Base-by-base conservation (phyloP, 495 filamentous ascomycete genomes). In the Neurospora hispaniola region DNA sequence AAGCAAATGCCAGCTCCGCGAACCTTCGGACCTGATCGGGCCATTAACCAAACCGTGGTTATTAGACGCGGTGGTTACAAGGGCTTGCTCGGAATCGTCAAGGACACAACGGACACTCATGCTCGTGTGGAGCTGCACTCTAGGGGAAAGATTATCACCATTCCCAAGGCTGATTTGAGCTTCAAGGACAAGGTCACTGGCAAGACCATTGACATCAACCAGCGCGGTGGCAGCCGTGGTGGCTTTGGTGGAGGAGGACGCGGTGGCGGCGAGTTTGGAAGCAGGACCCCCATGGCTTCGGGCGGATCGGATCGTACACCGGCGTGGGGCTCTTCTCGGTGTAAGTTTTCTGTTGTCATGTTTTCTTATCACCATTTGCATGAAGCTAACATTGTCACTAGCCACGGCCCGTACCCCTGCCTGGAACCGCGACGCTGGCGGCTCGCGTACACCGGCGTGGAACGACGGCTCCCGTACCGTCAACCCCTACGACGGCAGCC, bases 51-150 rank as follows among this genome's bases (percentile, higher is more conserved):
- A 82, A 98, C 94, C 1, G 93, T 98, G 43, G 92, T 88, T 40
- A 90, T 98, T 73, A 85, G 89, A 68, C 91, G 88, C 76, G 96
- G 96, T 11, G 89, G 89, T 1, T 92, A 94, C 82, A 99, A 99
- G 82, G 96, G 95, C 70, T 84, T 97, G 16, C 86, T 99, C 69
- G 96, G 96, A 75, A 97, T 97, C 72, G 93, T 99, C 75, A 97
- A 96, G 77, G 94, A 98, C 78, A 89, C 96, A 0, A 94, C 92
- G 0, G 94, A 96, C 73, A 87, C 86, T 1, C 89, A 91, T 74
- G 95, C 92, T 40, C 90, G 94, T 27, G 91, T 99, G 43, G 96
- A 98, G 81, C 85, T 99, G 38, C 94, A 98, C 80, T 92, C 93
- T 31, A 96, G 94, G 81, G 91, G 88, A 82, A 98, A 97, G 85